Evolutionary conservation across 73 alveolate species (phyloP).

Genomic region (Paramecium tetraurelia): DNA sequence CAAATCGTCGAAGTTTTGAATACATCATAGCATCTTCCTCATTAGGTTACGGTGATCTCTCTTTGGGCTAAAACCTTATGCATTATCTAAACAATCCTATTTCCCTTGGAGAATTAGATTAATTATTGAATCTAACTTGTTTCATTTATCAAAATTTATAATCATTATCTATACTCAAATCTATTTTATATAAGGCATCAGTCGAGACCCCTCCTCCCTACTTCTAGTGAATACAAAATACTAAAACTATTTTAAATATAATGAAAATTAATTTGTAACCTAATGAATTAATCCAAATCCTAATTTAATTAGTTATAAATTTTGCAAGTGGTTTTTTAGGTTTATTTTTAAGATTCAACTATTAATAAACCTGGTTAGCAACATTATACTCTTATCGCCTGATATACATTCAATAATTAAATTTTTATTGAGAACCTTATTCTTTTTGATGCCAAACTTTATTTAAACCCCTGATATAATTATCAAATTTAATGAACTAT

Average conservation of each 20-base stretch:
- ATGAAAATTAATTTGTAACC: neutral
- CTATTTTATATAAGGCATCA: neutral
- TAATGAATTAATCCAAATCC: neutral
- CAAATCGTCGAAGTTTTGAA: neutral
- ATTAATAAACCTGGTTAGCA: too few species aligned
- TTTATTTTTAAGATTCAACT: too few species aligned
- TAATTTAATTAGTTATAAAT: too few species aligned
- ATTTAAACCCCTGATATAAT: too few species aligned
- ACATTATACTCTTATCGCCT: too few species aligned
- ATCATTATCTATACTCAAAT: neutral
- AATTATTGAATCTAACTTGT: neutral
- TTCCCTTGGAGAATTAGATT: neutral
- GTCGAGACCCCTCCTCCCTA: neutral
- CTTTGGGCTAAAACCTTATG: slow-evolving; percentile 22
- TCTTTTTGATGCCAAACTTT: too few species aligned
- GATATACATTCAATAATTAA: too few species aligned
- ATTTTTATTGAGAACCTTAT: too few species aligned
- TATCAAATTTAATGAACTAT: too few species aligned
- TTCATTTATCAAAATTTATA: neutral
- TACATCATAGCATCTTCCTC: slow-evolving; percentile 35
- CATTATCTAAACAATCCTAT: slow-evolving; percentile 39
- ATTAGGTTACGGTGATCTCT: neutral
- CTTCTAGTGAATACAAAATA: neutral
- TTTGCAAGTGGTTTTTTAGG: neutral
- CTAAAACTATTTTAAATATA: neutral